Base-by-base conservation (phyloP, 176 grass and related monocot species). In the Cocos nucifera region DNA sequence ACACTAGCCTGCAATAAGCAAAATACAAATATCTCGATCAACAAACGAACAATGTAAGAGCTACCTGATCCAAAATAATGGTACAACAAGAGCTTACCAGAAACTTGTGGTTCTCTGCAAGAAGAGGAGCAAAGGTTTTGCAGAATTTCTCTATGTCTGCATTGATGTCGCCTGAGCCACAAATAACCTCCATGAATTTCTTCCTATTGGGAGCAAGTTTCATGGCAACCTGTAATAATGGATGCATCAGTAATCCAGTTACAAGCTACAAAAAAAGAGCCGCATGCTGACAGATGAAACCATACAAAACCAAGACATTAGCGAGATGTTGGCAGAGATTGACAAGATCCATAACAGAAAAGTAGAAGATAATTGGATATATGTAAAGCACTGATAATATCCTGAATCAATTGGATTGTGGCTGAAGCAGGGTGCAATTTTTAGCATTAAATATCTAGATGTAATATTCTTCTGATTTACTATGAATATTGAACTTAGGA, bases 161-260 rank as follows among this genome's bases (percentile, higher is more conserved):
- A 29, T 96, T 90, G 61, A 96, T 79, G 71, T 96, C 86, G 67
- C 86, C 86, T 0, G 82, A 80, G 53, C 86, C 80, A 20, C 75
- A 67, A 29, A 96, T 82, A 59, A 96, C 83, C 15, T 90, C 86
- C 91, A 96, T 96, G 85, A 96, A 96, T 69, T 96, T 96, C 6
- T 90, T 82, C 82, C 84, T 82, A 22, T 87, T 78, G 63, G 91
- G 91, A 62, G 86, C 86, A 64, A 96, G 78, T 63, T 90, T 96
- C 91, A 96, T 90, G 19, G 91, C 91, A 35, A 96, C 59, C 91
- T 96, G 78, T 17, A 52, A 49, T 53, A 58, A 66, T 22, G 25
- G 29, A 32, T 52, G 17, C 35, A 72, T 23, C 6, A 64, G 64
- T 54, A 64, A 60, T 53, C 64, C 51, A 44, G 51, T 53, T 64